These are phyloP conservation scores for Nidularia sp. DNA, from an alignment of 768 basidiomycete species.

Conservation along the genomic window DNA sequence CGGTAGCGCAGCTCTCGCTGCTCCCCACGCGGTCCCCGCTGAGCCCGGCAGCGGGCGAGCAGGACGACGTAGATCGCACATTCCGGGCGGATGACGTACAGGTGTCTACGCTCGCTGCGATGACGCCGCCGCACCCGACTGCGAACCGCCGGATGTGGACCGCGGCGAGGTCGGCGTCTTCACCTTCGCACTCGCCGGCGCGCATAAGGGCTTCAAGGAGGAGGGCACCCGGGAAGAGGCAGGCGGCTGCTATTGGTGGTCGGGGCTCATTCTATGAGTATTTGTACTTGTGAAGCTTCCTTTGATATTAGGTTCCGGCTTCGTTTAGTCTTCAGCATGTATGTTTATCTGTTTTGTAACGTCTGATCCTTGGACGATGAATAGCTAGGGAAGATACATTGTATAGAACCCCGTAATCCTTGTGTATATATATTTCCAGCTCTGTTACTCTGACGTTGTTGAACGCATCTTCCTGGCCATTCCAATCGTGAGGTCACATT, in stretches of 20 bases:
- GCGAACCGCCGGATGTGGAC: constrained; percentile 21
- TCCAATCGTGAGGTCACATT: too few species aligned
- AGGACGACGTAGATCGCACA: constrained; percentile 9
- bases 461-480: too few species aligned
- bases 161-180: constrained; percentile 37
- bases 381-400: too few species aligned
- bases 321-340: background rate
- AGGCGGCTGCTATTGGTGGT: too few species aligned
- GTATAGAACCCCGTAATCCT: too few species aligned
- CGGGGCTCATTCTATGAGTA: constrained; percentile 22
- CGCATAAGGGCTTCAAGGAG: constrained; percentile 22
- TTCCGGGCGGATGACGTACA: constrained; percentile 8
- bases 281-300: constrained; percentile 13
- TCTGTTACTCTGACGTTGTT: too few species aligned
- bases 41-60: background rate
- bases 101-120: constrained; percentile 6
- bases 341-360: too few species aligned
- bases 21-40: background rate
- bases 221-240: background rate
- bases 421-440: too few species aligned
- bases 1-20: background rate
- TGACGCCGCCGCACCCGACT: constrained; percentile 20
- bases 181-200: constrained; percentile 53
- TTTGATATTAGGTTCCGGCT: background rate
- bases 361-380: too few species aligned